Evolutionary conservation across 2,329 filamentous ascomycete genomes (phyloP).

Genomic region (Leptographium flavum): DNA sequence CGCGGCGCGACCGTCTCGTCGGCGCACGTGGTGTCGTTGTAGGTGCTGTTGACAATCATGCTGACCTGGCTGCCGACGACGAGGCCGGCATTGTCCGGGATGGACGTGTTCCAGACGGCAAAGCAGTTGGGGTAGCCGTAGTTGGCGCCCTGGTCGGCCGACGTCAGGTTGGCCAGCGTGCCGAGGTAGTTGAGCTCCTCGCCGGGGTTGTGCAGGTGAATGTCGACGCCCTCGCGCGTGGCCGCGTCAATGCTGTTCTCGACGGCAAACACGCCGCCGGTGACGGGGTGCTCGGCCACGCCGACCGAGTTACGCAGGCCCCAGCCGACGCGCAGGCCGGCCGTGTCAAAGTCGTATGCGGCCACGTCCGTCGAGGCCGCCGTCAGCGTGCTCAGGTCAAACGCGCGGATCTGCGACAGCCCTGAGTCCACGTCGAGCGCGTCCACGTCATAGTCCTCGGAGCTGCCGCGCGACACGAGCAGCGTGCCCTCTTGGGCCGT

Average conservation of each 20-base stretch:
- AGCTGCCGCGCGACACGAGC: constrained; percentile 51
- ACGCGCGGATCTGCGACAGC: constrained; percentile 52
- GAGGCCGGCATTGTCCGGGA: constrained; percentile 27
- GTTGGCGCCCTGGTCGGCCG: constrained; percentile 29
- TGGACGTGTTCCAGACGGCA: constrained; percentile 44
- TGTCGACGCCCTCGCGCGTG: constrained; percentile 34
- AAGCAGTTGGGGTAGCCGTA: constrained; percentile 62
- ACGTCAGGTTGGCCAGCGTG: constrained; percentile 28
- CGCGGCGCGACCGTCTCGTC: constrained; percentile 38
- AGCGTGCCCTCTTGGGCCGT: constrained; percentile 25
- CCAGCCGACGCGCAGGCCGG: constrained; percentile 40
- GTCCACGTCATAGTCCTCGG: constrained; percentile 43
- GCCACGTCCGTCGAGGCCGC: background rate
- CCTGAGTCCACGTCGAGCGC: constrained; percentile 39
- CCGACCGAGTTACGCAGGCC: constrained; percentile 58
- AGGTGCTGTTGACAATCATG: constrained; percentile 16
- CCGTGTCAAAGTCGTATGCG: constrained; percentile 29
- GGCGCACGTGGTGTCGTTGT: constrained; percentile 31
- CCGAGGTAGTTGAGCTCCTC: constrained; percentile 62
- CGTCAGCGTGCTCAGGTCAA: constrained; percentile 21
- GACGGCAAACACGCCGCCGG: constrained; percentile 15
- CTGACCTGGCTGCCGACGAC: constrained; percentile 36
- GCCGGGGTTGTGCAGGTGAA: constrained; percentile 53
- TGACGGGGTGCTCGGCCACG: constrained; percentile 33
- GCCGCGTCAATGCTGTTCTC: constrained; percentile 25